phyloP scores from a whole-genome alignment of 1,139 yeast species.

The Tardiomyces blankii region DNA sequence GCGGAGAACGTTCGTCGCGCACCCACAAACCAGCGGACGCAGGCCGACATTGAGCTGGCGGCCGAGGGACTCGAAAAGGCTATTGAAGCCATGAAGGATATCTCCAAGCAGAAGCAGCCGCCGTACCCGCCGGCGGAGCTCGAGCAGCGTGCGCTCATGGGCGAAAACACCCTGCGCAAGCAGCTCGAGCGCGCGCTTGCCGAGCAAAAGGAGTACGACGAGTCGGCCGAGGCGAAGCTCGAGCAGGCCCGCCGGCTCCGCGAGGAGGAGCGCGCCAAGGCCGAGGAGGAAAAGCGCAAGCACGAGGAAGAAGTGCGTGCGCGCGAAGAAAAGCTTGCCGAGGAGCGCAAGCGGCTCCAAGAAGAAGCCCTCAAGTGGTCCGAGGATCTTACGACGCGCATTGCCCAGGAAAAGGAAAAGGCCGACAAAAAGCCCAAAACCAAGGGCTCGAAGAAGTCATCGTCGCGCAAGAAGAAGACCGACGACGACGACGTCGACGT shows the following conservation, averaged over 20 bases:
- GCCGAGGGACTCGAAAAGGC: conserved; percentile 52
- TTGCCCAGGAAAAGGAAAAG: conserved; percentile 10
- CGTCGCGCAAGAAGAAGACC: conserved; percentile 15
- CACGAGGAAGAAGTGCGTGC: conserved; percentile 29
- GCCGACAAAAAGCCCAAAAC: conserved; percentile 15
- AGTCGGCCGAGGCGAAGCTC: conserved; percentile 46
- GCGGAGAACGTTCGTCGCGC: conserved; percentile 72
- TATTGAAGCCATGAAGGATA: conserved; percentile 44
- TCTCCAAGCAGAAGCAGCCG: conserved; percentile 50
- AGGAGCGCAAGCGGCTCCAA: conserved; percentile 59
- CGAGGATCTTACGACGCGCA: conserved; percentile 19
- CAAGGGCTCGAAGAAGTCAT: conserved; percentile 18
- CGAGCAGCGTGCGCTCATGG: conserved; percentile 76
- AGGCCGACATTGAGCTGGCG: conserved; percentile 51
- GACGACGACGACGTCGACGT: conserved; percentile 11
- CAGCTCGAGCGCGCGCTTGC: conserved; percentile 60
- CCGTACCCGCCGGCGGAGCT: conserved; percentile 74
- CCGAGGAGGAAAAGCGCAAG: conserved; percentile 25
- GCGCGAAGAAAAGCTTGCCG: conserved; percentile 39
- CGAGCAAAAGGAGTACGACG: conserved; percentile 64
- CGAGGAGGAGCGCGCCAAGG: conserved; percentile 43
- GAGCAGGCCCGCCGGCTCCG: conserved; percentile 62
- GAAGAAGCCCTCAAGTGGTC: conserved; percentile 74
- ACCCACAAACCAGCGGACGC: conserved; percentile 46
- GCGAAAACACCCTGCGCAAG: conserved; percentile 60